These are phyloP conservation scores for Stagonosporopsis vannaccii DNA, from an alignment of 2,329 filamentous ascomycete genomes.

Conservation along the genomic window DNA sequence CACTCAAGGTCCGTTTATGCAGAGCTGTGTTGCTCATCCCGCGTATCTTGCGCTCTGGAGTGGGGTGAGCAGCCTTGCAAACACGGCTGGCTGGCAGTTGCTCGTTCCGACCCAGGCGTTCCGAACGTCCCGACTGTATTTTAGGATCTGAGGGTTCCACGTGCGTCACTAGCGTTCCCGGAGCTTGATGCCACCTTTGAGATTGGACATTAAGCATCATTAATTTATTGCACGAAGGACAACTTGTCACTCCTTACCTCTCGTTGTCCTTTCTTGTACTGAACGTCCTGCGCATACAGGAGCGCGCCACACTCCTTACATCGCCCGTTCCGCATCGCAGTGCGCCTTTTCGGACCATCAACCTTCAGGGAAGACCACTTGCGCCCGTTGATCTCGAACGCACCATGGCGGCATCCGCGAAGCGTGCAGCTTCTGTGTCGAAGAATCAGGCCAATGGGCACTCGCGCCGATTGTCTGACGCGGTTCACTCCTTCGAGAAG, in stretches of 20 bases:
- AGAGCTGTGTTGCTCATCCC: background rate
- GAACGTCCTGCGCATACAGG: background rate
- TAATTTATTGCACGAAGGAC: slow-evolving; percentile 1
- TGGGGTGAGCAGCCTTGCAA: slow-evolving; percentile 21
- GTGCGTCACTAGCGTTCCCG: slow-evolving; percentile 32
- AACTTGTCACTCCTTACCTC: slow-evolving; percentile 16
- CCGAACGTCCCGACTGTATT: slow-evolving; percentile 16
- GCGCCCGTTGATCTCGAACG: background rate
- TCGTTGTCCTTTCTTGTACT: background rate
- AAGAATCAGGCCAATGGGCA: slow-evolving; percentile 32
- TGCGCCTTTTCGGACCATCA: background rate
- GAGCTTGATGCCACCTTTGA: slow-evolving; percentile 44
- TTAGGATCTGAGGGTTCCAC: slow-evolving; percentile 26
- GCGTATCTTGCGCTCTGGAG: slow-evolving; percentile 1
- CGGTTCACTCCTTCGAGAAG: slow-evolving; percentile 39
- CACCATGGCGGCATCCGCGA: slow-evolving; percentile 41
- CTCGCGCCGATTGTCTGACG: slow-evolving; percentile 32
- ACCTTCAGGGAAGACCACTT: background rate
- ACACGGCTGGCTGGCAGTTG: slow-evolving; percentile 1
- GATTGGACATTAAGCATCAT: slow-evolving; percentile 13
- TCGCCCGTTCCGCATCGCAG: background rate
- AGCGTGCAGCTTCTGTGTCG: slow-evolving; percentile 39
- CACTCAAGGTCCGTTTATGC: background rate
- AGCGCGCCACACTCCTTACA: slow-evolving; percentile 11
- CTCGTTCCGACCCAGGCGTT: slow-evolving; percentile 10